Percentiles rank a stretch among this genome's conserved stretches.
Evolutionary conservation across 768 basidiomycete species (phyloP).

Genomic region (Mycena olivaceomarginata): DNA sequence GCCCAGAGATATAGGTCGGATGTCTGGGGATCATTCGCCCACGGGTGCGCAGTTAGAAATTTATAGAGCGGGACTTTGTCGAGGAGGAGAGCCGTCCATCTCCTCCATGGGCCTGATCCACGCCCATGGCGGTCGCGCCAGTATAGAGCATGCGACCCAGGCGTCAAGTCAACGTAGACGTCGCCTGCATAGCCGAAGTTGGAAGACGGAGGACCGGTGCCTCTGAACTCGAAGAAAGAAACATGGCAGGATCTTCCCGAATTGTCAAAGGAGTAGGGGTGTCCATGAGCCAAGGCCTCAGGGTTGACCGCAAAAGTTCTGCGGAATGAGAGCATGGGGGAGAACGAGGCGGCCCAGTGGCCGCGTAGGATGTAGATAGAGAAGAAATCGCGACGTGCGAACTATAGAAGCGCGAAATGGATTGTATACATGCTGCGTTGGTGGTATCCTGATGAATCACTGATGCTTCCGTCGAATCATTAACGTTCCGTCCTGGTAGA

Average conservation of each 20-base stretch:
- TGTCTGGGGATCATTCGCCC: constrained; percentile 39
- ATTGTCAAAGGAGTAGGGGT: constrained; percentile 42
- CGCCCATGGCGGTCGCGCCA: constrained; percentile 43
- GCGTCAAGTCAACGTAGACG: constrained; percentile 42
- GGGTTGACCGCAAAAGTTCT: constrained; percentile 39
- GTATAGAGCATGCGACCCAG: constrained; percentile 38
- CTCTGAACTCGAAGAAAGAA: constrained; percentile 44
- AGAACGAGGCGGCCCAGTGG: background rate
- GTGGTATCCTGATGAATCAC: constrained; percentile 34
- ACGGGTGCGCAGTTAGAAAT: constrained; percentile 40
- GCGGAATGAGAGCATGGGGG: constrained; percentile 43
- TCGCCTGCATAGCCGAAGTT: constrained; percentile 41
- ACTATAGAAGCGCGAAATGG: constrained; percentile 32
- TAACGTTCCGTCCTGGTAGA: background rate
- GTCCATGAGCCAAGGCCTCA: constrained; percentile 34
- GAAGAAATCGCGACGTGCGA: constrained; percentile 18
- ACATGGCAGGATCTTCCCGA: constrained; percentile 35
- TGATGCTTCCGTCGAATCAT: constrained; percentile 23
- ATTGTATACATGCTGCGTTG: constrained; percentile 32
- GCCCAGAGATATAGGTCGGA: constrained; percentile 45
- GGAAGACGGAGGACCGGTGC: constrained; percentile 39
- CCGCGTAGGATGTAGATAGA: constrained; percentile 14
- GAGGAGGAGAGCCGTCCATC: constrained; percentile 39
- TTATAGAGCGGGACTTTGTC: constrained; percentile 44
- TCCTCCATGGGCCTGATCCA: constrained; percentile 36